Evolutionary conservation across 1,139 yeast genomes (phyloP).

Genomic region (Eremothecium cymbalariae): DNA sequence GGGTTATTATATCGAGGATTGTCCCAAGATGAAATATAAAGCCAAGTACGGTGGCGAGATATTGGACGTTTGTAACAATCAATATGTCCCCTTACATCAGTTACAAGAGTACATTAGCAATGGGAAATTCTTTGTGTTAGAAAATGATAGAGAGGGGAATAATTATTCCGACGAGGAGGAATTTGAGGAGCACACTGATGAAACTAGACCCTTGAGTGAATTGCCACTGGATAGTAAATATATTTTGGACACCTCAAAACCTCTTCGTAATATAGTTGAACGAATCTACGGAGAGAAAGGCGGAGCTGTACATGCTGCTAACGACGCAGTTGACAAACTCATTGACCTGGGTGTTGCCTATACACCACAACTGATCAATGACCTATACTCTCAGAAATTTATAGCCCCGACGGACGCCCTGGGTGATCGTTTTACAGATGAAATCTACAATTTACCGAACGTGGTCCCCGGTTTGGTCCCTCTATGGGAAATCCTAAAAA

Average conservation of each 20-base stretch:
- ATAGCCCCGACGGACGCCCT: conserved; percentile 4
- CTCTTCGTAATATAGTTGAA: conserved; percentile 33
- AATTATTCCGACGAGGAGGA: conserved; percentile 11
- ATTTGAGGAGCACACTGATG: conserved; percentile 7
- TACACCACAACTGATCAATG: conserved; percentile 12
- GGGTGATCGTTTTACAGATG: conserved; percentile 8
- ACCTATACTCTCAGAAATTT: conserved; percentile 24
- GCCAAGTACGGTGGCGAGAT: conserved; percentile 69
- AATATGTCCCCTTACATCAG: conserved; percentile 39
- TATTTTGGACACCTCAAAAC: conserved; percentile 6
- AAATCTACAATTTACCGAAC: conserved; percentile 33
- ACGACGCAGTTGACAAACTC: conserved; percentile 26
- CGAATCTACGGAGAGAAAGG: conserved; percentile 33
- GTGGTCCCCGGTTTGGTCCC: conserved; percentile 49
- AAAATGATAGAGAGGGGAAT: conserved; percentile 23
- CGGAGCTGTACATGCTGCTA: conserved; percentile 28
- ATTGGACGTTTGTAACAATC: conserved; percentile 44
- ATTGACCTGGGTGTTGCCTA: conserved; percentile 19
- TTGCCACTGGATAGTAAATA: conserved; percentile 16
- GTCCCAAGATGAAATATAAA: conserved; percentile 79
- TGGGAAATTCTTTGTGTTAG: conserved; percentile 39
- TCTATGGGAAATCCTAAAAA: conserved; percentile 37
- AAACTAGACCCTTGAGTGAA: too few relatives aligned
- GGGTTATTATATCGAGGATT: conserved; percentile 73
- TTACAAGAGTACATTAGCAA: conserved; percentile 32